Evolutionary conservation across 768 basidiomycete species (phyloP).

Genomic region (Tricholoma sp.): DNA sequence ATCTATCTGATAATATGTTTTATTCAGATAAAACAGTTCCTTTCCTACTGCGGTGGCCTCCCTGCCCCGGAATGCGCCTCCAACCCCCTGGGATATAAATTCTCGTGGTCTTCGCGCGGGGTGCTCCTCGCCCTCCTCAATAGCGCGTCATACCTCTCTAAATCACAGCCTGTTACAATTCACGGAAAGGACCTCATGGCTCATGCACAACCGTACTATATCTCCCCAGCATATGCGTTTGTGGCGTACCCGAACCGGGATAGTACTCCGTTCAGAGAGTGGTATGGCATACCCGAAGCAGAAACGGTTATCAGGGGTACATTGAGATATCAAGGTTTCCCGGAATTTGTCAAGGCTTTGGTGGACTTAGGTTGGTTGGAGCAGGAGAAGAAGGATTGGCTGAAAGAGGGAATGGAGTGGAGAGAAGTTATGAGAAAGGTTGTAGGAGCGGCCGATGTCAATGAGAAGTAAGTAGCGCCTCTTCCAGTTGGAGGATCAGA

Average conservation of each 20-base stretch:
- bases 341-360: slow-evolving; percentile 84
- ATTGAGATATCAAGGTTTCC: slow-evolving; percentile 94
- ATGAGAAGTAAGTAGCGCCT: slow-evolving; percentile 52
- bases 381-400: slow-evolving; percentile 70
- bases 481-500: neutral
- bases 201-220: slow-evolving; percentile 88
- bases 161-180: slow-evolving; percentile 61
- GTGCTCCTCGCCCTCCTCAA: slow-evolving; percentile 94
- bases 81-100: slow-evolving; percentile 98
- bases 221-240: slow-evolving; percentile 93
- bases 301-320: slow-evolving; percentile 92
- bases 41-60: slow-evolving; percentile 94
- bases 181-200: slow-evolving; percentile 84
- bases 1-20: neutral
- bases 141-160: slow-evolving; percentile 73
- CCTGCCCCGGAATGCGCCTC: slow-evolving; percentile 87
- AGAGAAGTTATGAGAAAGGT: slow-evolving; percentile 76
- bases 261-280: slow-evolving; percentile 85
- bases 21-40: slow-evolving; percentile 77
- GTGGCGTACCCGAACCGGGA: slow-evolving; percentile 97
- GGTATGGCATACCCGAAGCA: slow-evolving; percentile 90
- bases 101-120: slow-evolving; percentile 97
- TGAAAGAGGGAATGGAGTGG: slow-evolving; percentile 75
- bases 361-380: slow-evolving; percentile 88
- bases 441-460: slow-evolving; percentile 58